Base-by-base conservation (phyloP, 1,284 basidiomycete genomes). In the Microbotryum saponariae region DNA sequence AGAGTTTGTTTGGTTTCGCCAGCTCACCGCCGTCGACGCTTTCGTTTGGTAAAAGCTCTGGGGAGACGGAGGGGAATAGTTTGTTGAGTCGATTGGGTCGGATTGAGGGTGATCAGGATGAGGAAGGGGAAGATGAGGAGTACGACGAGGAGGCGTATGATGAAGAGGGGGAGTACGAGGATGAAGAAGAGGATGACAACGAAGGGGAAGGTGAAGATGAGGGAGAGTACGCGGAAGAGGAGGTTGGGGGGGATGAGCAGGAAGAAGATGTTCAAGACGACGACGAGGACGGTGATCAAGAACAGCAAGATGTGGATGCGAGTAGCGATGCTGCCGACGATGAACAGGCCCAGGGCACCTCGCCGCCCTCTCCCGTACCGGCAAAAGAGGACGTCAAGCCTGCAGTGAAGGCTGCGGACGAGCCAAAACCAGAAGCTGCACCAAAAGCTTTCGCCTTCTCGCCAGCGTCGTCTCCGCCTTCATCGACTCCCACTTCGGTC, bases 1-100 rank as follows among this genome's bases (percentile, higher is more conserved):
- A 69, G 61, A 60, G 58, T 47, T 37, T 68, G 23, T 68, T 68
- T 27, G 66, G 66, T 9, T 68, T 68, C 45, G 63, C 66, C 20
- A 61, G 61, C 46, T 61, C 59, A 14, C 66, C 66, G 45, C 63
- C 66, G 1, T 18, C 6, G 50, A 48, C 14, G 48, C 10, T n/a
- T 54, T 42, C 37, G 37, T 16, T 42, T 1, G 20, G 20, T 21
- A 55, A 18, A 54, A 60, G 18, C 29, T 48, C 14, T 42, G 37
- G 37, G 12, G 14, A 42, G 53, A 31, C 6, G 33, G 54, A n/a
- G 31, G 45, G 21, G 14, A 46, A 21, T n/a, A 62, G 61, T 46
- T 27, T 61, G 54, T 45, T 54, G 45, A 54, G 48, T 10, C 55
- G 60, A 10, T 20, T 62, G 14, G 33, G 55, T 6, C 56, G 20